Evolutionary conservation across 257 asterid species (phyloP), one percentile per base, ranked within the genome.

Genomic region (Solanum chmielewskii): DNA sequence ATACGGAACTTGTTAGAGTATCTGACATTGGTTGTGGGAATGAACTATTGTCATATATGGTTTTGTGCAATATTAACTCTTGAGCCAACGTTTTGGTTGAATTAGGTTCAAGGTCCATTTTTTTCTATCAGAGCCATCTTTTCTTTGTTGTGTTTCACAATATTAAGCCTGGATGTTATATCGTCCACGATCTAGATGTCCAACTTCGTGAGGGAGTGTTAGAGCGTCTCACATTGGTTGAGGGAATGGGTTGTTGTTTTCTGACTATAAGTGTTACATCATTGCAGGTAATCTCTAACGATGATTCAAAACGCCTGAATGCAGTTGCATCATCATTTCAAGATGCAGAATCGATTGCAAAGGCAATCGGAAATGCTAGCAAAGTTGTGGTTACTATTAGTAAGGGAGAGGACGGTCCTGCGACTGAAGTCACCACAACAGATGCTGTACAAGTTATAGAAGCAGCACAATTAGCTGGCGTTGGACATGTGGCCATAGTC

Each of bases 371-470:
- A 70, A 97, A 91, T 49, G 98, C 99, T 49, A 90, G 96, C 93
- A 97, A 97, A 92, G 98, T 97, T 7, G 99, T 97, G 4, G 96
- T 97, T 59, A 94, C 98, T 14, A 91, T 97, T 45, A 96, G 98
- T 44, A 91, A 92, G 5, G 88, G 84, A 11, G 99, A 97, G 92
- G 89, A 95, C n/a, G 98, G 98, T 39, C 95, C 96, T 1, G 88
- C 87, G 18, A 74, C 91, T 21, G 92, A 90, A 91, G 98, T 95
- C 76, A 90, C 97, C 80, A 80, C 90, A 5, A n/a, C 91, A 10
- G 96, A 97, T 66, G 99, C 98, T 59, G 86, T 97, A 89, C 94
- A 91, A 93, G 98, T 97, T 60, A 90, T 97, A 35, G 90, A 93
- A 87, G 98, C 98, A 31, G 98, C 98, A 11, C 90, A 95, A 68